Evolutionary conservation across 2,329 filamentous ascomycete species (phyloP), one percentile per base, ranked within the genome.

Genomic region (Cladorrhinum sp.): DNA sequence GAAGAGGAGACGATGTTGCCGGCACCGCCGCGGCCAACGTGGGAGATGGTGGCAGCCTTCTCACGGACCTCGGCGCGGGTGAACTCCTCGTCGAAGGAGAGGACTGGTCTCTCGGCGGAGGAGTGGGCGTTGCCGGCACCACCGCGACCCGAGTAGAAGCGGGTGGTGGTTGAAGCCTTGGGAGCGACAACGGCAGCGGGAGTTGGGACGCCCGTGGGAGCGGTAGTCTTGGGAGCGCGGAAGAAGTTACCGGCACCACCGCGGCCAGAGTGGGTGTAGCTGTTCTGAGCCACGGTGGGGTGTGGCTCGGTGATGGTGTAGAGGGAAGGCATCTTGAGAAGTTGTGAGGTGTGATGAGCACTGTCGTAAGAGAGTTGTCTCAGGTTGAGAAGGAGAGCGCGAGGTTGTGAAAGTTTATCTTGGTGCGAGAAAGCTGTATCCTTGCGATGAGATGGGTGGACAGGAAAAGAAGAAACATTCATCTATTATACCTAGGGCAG

Each of bases 71-170:
- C 78, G 68, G 84, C 81, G 64, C 81, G 79, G 67, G 79, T 75
- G 68, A 85, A 82, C 72, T 88, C 85, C 76, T 88, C 86, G 72
- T 88, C 85, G 74, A 90, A 90, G 62, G 80, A 82, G 74, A 88
- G 81, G 67, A 83, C 80, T 68, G 82, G 79, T 53, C 84, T 79
- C 71, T 84, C 77, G 58, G 75, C 72, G 57, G 79, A 73, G 50
- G 76, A 70, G 73, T 81, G 80, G 64, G 85, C 80, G 76, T 89
- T 90, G 69, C 87, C 87, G 2, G 85, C 86, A 60, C 87, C 86
- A 66, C 87, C 87, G 60, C 87, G 85, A 67, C 87, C 87, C 10
- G 81, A 81, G 76, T 85, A 83, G 79, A 88, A 88, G 75, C 81
- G 79, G 61, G 77, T 73, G 49, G 45, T 32, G 27, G 45, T 24